Base-by-base conservation (phyloP, 352 stramenopile species). In the Globisporangium parvum region DNA sequence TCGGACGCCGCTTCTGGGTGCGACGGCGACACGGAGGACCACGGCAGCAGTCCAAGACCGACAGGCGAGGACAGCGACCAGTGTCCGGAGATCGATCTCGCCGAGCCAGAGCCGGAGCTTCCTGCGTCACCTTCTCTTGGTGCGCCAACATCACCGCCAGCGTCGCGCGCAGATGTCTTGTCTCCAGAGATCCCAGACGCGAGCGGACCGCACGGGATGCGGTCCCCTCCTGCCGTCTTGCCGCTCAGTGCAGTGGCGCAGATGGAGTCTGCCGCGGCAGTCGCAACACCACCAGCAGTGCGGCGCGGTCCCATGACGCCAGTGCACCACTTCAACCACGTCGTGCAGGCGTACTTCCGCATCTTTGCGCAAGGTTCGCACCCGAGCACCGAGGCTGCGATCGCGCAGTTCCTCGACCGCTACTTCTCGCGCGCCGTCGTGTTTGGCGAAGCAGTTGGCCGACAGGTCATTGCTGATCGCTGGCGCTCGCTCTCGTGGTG, bases 401-500 rank as follows among this genome's bases (percentile, higher is more conserved):
- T 28, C 18, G 24, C 23, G 15, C 39, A 62, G 20, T 62, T 62
- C 17, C 48, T 62, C 5, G 21, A 44, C 28, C 41, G 44, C 20
- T 55, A 56, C 48, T 62, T 62, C 31, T 46, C 31, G 12, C 40
- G 21, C 31, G 39, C 20, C n/a, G 56, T 62, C 14, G 18, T 47
- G 20, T 62, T 52, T 9, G 56, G 56, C 11, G 40, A 55, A 21
- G 39, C 42, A 0, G 31, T 46, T 17, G 56, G 56, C 6, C 56
- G 26, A 11, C 41, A 56, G 41, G 48, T 62, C 26, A n/a, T 62
- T 23, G 39, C 52, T 18, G 48, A 62, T n/a, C 56, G 56, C 56
- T 62, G 56, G 56, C 56, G 56, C 21, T 62, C 56, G 48, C 40
- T 62, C 39, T 62, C 48, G 21, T 62, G 56, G 56, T 62, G 56